A percentile compares a stretch with the other conserved stretches of the same genome.
phyloP scores from a whole-genome alignment of 495 filamentous ascomycete genomes.

The Penicillium lividum region DNA sequence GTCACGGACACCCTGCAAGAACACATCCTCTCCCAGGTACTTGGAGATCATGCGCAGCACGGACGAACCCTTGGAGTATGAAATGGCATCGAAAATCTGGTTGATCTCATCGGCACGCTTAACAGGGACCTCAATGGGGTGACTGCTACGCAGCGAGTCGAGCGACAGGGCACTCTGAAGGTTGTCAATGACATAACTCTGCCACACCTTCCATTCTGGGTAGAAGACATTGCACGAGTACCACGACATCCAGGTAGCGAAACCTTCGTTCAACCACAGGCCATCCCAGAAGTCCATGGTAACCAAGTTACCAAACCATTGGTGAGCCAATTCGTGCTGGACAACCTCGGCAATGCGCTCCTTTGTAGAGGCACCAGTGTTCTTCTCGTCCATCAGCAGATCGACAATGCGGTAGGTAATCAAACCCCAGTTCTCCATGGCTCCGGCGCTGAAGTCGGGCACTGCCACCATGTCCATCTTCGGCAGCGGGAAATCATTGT shows the following conservation, averaged over 20 bases:
- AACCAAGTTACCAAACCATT: constrained; percentile 98
- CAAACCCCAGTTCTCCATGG: constrained; percentile 99
- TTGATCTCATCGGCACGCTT: constrained; percentile 95
- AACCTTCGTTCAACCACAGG: constrained; percentile 97
- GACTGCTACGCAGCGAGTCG: constrained; percentile 90
- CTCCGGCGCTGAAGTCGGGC: constrained; percentile 89
- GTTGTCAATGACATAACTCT: constrained; percentile 88
- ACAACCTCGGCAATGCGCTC: constrained; percentile 93
- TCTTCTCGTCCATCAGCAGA: constrained; percentile 88
- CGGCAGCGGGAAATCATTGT: constrained; percentile 54
- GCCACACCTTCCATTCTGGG: constrained; percentile 99
- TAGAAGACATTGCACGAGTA: constrained; percentile 72
- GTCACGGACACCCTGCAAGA: constrained; percentile 86
- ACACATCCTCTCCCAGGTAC: constrained; percentile 88
- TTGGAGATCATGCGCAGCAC: constrained; percentile 97
- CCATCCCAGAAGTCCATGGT: constrained; percentile 99
- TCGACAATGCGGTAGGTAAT: constrained; percentile 94
- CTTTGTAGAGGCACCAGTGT: constrained; percentile 85
- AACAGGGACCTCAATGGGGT: constrained; percentile 96
- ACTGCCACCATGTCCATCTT: constrained; percentile 99
- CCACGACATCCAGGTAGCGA: constrained; percentile 86
- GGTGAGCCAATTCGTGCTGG: constrained; percentile 95
- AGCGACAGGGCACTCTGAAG: constrained; percentile 83
- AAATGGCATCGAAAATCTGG: constrained; percentile 98
- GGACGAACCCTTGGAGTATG: constrained; percentile 94